These are phyloP conservation scores for Phytopythium chamaehyphon DNA, from an alignment of 352 stramenopile genomes.

Conservation along the genomic window DNA sequence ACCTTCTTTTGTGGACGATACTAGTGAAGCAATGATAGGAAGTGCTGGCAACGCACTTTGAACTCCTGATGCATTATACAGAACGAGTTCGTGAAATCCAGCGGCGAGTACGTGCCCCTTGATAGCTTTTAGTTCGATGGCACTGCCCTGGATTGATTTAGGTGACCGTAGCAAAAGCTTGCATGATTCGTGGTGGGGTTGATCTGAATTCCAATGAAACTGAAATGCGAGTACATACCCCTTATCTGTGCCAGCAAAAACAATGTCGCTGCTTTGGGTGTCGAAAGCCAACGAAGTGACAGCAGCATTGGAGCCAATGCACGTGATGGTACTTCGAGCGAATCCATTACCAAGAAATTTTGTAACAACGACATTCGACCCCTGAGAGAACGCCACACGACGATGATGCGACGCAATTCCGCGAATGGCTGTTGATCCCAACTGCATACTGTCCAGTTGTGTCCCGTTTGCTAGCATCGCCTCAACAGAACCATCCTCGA, in stretches of 20 bases:
- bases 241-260: conserved; percentile 40
- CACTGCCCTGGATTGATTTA: conserved; percentile 1
- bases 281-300: conserved; percentile 49
- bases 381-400: conserved; percentile 34
- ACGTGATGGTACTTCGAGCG: background rate
- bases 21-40: too few relatives aligned
- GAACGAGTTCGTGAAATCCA: background rate
- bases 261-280: conserved; percentile 21
- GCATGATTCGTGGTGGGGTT: background rate
- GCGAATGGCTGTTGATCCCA: conserved; percentile 10
- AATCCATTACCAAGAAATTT: background rate
- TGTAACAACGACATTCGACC: conserved; percentile 21
- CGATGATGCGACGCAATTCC: conserved; percentile 19
- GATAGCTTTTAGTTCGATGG: background rate
- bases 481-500: conserved; percentile 7
- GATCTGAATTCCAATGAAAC: conserved; percentile 7
- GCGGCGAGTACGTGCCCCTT: conserved; percentile 12
- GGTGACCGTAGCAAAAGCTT: conserved; percentile 4
- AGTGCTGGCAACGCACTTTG: background rate
- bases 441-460: conserved; percentile 28
- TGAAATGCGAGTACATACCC: conserved; percentile 44
- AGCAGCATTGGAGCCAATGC: background rate
- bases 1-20: background rate
- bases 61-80: conserved; percentile 10
- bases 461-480: conserved; percentile 49